Base-by-base conservation (phyloP, 108 stramenopile species). In the Stephanodiscus minutulus region DNA sequence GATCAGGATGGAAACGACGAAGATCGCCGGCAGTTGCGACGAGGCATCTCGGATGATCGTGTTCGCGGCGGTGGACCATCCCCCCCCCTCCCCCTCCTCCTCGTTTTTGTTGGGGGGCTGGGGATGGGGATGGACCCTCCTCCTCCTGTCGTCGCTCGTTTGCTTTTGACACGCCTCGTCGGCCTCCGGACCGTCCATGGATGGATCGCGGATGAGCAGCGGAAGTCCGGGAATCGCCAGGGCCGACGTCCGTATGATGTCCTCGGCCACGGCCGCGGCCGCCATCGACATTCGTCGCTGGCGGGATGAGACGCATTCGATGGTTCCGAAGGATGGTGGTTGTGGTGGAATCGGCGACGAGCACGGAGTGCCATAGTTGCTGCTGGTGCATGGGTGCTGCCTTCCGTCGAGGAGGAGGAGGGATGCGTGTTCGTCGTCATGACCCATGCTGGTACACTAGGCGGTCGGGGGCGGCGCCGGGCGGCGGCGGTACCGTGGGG, bases 1-100 rank as follows among this genome's bases (percentile, higher is more conserved):
- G 66, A 85, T 76, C 4, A 91, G 61, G 12, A 85, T 35, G 3
- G 73, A 64, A 0, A 72, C 75, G 21, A 87, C 47, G 13, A 63
- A 36, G 3, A 87, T 49, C 2, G 86, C 76, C 25, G 86, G 78
- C 0, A 83, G 59, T 59, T 87, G 86, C 10, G 72, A 73, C 1
- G 46, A 7, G 9, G 44, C 27, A n/a, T 64, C 47, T 10, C 59
- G 39, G 25, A 25, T 31, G 24, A 35, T 39, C 15, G 20, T 49
- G 17, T 61, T 52, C 55, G 44, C 22, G 35, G n/a, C n/a, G 22
- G 61, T n/a, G n/a, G n/a, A n/a, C n/a, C 18, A 48, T 48, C 3
- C 28, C 69, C 21, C 21, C 57, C 35, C 35, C 35, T 6, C 5
- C 39, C 39, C 39, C 39, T 11, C 39, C 20, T 52, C 22, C 18